Base-by-base conservation (phyloP, 108 stramenopile species). In the Aurantiochytrium sp. region DNA sequence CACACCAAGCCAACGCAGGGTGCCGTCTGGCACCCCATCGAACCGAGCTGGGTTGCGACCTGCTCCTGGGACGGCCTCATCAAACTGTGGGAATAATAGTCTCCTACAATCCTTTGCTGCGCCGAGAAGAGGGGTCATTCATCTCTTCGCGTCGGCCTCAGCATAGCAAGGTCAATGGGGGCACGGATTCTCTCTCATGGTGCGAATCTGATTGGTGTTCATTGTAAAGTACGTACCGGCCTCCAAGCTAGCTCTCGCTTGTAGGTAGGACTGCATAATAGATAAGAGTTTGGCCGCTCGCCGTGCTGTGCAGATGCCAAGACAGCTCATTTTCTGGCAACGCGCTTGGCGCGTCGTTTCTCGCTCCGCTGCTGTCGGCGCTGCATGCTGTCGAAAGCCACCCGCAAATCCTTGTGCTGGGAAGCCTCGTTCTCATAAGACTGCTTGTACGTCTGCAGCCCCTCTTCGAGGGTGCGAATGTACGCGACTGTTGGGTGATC, bases 31-130 rank as follows among this genome's bases (percentile, higher is more conserved):
- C 98, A 98, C 90, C 99, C 99, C 3, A 65, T 97, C 50, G 95
- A 98, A 54, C 95, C 97, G 5, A 96, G 95, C 55, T 89, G 92
- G 68, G 94, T 98, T 21, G 97, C 97, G 89, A 95, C 97, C 6
- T 97, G 97, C 86, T 98, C 98, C 31, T 99, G 99, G 99, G 99
- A 99, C 91, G 98, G 97, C 0, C 92, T 96, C 55, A 98, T 98
- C 87, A 98, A 98, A 89, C 93, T 99, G 91, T 99, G 99, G 99
- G 94, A 97, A 85, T 98, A 94, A 87, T 4, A 32, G 10, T n/a
- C n/a, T n/a, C n/a, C n/a, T n/a, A n/a, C n/a, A n/a, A n/a, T n/a
- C n/a, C n/a, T n/a, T n/a, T n/a, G n/a, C n/a, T n/a, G n/a, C n/a
- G n/a, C n/a, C n/a, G n/a, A n/a, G n/a, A n/a, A n/a, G n/a, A n/a